These are phyloP conservation scores for Sarocladium brachiariae DNA, from an alignment of 2,329 filamentous ascomycete species.

Conservation along the genomic window DNA sequence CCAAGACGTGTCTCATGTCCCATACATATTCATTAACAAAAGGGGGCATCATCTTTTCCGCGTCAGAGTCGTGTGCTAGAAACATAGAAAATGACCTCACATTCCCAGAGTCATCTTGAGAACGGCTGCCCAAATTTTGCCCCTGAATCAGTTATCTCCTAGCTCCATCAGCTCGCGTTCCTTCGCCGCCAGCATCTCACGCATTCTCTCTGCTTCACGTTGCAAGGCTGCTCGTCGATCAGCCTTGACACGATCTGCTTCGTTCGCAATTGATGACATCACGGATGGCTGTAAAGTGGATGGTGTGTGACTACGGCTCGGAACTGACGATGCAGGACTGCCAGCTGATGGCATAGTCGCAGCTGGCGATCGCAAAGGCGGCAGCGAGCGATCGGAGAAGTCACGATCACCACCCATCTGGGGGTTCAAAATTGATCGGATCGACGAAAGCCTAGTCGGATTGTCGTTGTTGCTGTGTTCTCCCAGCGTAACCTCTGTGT, in stretches of 20 bases:
- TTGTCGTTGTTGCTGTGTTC: constrained; percentile 37
- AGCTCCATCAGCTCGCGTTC: constrained; percentile 57
- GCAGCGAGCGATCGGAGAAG: constrained; percentile 31
- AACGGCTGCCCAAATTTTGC: constrained; percentile 24
- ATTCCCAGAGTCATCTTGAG: too few relatives aligned
- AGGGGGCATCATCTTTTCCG: too few relatives aligned
- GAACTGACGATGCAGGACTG: constrained; percentile 32
- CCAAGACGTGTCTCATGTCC: background rate
- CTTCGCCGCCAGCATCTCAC: constrained; percentile 63
- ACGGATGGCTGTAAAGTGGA: constrained; percentile 12
- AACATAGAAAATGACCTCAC: too few relatives aligned
- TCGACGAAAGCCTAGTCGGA: constrained; percentile 62
- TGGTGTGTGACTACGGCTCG: constrained; percentile 23
- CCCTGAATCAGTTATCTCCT: constrained; percentile 32
- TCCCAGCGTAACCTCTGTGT: constrained; percentile 38
- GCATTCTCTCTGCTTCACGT: constrained; percentile 70
- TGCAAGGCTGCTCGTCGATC: constrained; percentile 61
- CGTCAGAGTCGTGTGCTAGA: too few relatives aligned
- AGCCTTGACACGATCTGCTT: constrained; percentile 31
- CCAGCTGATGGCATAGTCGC: constrained; percentile 32
- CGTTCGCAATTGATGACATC: background rate
- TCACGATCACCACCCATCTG: constrained; percentile 22
- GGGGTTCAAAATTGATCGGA: constrained; percentile 69
- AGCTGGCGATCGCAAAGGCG: constrained; percentile 36
- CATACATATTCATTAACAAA: constrained; percentile 2